These are phyloP conservation scores for Aspergillus biplanus DNA, from an alignment of 495 filamentous ascomycete species.

Conservation along the genomic window DNA sequence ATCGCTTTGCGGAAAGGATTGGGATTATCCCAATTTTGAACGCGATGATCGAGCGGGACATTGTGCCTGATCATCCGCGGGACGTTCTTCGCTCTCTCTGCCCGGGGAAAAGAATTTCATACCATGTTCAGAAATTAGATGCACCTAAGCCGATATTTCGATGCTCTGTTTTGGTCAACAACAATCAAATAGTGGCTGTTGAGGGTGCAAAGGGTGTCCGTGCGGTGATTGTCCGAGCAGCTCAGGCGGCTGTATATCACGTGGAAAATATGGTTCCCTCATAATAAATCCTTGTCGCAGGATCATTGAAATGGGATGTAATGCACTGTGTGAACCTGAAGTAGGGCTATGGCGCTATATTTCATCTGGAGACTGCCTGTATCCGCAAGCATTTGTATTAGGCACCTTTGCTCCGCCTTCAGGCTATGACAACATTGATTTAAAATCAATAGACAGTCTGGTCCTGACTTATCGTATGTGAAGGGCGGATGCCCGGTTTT, in stretches of 20 bases:
- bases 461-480: no score
- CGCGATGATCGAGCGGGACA: neutral
- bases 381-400: no score
- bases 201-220: neutral
- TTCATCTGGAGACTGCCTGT: no score
- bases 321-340: no score
- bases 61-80: neutral
- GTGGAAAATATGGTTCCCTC: no score
- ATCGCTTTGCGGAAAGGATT: conserved; percentile 5
- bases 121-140: neutral
- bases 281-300: no score
- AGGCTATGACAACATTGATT: no score
- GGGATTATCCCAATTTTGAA: conserved; percentile 9
- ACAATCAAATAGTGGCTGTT: neutral
- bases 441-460: no score
- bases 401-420: no score
- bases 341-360: no score
- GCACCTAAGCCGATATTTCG: neutral
- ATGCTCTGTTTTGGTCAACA: neutral
- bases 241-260: neutral
- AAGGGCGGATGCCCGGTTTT: no score
- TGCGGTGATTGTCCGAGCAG: neutral
- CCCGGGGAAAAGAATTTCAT: neutral
- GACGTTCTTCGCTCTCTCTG: neutral
- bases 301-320: no score